Base-by-base conservation (phyloP, 2,329 filamentous ascomycete genomes). In the Fusarium penzigii region DNA sequence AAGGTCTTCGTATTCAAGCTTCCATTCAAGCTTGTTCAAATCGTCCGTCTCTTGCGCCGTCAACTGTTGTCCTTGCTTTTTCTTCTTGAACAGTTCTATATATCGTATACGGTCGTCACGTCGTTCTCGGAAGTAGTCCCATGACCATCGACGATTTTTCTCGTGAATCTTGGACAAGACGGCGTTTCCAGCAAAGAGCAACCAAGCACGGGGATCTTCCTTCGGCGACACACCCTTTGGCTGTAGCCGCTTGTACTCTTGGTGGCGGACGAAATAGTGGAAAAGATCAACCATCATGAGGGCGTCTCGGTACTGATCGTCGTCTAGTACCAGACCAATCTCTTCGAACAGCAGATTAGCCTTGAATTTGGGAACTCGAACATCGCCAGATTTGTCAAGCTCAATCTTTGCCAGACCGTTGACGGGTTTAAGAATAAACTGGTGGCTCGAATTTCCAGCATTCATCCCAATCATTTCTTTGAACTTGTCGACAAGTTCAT, bases 201-300 rank as follows among this genome's bases (percentile, higher is more conserved):
- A 78, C 94, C 94, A 99, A 1, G 93, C 94, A 38, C 85, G 84
- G 13, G 94, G 93, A 63, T 97, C 90, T 70, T 97, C 90, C 67
- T 92, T 96, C 0, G 91, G 89, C 0, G 83, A 82, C 52, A 86
- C 82, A 1, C 80, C 86, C 67, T 95, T 94, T 5, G 94, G 94
- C 64, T 96, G 91, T 52, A 92, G 79, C 64, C 88, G 93, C 69
- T 95, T 95, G 76, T 97, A 97, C 70, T 99, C 93, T 70, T 97
- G 94, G 61, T 99, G 94, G 32, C 93, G 87, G 63, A 97, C 89
- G 71, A 97, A 99, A 73, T 96, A 97, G 71, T 99, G 94, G 77
- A 99, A 99, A 3, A 97, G 79, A 68, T 99, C 94, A 2, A 97
- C 89, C 78, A 99, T 89, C 94, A 99, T 99, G 52, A 99, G 76